phyloP scores from a whole-genome alignment of 2,329 filamentous ascomycete species.

The Penicillium paneum region DNA sequence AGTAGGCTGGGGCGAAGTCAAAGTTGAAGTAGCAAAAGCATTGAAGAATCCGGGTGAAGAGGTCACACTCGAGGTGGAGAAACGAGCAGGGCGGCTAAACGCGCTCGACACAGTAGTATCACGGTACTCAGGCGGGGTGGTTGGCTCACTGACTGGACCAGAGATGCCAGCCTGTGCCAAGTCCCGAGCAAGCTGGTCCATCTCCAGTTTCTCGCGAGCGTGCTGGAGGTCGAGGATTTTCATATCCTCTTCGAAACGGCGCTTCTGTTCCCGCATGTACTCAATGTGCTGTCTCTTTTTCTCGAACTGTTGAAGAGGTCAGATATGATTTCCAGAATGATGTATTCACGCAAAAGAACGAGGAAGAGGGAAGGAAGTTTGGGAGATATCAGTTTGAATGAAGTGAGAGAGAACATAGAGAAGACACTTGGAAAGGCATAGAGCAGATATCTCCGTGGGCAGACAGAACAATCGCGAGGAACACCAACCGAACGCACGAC shows the following conservation, averaged over 20 bases:
- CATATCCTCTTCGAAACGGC: constrained; percentile 89
- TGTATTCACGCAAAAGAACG: neutral
- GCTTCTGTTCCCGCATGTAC: constrained; percentile 80
- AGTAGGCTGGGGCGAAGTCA: constrained; percentile 69
- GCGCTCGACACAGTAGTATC: constrained; percentile 76
- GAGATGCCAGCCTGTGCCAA: constrained; percentile 57
- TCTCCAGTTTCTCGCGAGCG: constrained; percentile 75
- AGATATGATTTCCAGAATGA: neutral
- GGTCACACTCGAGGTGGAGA: constrained; percentile 82
- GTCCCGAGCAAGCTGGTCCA: constrained; percentile 80
- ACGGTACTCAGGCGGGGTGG: constrained; percentile 89
- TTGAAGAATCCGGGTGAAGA: constrained; percentile 74
- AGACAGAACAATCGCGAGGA: neutral
- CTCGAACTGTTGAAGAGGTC: constrained; percentile 68
- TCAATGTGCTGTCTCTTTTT: constrained; percentile 94
- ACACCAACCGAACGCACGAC: neutral
- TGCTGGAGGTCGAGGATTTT: constrained; percentile 83
- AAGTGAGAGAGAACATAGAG: neutral
- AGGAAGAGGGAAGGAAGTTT: neutral
- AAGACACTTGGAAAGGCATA: neutral
- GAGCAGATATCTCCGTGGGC: neutral
- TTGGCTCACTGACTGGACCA: constrained; percentile 88
- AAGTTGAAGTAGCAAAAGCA: constrained; percentile 70
- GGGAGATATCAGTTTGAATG: neutral
- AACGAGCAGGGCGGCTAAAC: constrained; percentile 80